These are phyloP conservation scores for Phytophthora capsici DNA, from an alignment of 352 stramenopile genomes.

Conservation along the genomic window DNA sequence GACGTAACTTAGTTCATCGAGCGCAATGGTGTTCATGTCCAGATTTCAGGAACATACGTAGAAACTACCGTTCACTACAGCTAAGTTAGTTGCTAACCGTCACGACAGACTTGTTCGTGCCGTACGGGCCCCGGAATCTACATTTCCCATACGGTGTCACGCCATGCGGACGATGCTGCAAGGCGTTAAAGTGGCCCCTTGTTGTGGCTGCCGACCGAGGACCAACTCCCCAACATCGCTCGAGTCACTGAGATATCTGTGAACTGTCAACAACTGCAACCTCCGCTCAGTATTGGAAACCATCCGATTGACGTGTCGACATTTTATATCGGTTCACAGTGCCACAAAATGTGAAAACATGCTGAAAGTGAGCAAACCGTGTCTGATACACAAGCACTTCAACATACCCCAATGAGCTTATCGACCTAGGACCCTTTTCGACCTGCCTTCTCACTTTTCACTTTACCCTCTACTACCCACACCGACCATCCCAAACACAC, in stretches of 20 bases:
- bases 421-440: background rate
- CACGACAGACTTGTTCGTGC: too few relatives aligned
- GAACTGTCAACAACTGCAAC: background rate
- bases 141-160: too few relatives aligned
- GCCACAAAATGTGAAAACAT: background rate
- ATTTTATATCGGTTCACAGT: too few relatives aligned
- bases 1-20: too few relatives aligned
- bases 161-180: too few relatives aligned
- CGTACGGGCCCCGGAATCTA: too few relatives aligned
- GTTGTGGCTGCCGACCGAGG: too few relatives aligned
- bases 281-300: background rate
- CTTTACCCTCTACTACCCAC: conserved; percentile 6
- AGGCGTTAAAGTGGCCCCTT: too few relatives aligned
- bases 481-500: background rate
- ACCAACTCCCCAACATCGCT: background rate
- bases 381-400: conserved; percentile 6
- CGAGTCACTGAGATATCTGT: background rate
- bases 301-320: background rate
- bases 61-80: too few relatives aligned
- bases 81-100: too few relatives aligned
- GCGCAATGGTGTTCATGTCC: too few relatives aligned
- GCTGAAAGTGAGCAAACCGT: background rate
- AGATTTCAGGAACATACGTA: too few relatives aligned
- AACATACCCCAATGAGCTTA: background rate
- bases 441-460: background rate